These are phyloP conservation scores for Amniculicola lignicola DNA, from an alignment of 495 filamentous ascomycete species.

Conservation along the genomic window DNA sequence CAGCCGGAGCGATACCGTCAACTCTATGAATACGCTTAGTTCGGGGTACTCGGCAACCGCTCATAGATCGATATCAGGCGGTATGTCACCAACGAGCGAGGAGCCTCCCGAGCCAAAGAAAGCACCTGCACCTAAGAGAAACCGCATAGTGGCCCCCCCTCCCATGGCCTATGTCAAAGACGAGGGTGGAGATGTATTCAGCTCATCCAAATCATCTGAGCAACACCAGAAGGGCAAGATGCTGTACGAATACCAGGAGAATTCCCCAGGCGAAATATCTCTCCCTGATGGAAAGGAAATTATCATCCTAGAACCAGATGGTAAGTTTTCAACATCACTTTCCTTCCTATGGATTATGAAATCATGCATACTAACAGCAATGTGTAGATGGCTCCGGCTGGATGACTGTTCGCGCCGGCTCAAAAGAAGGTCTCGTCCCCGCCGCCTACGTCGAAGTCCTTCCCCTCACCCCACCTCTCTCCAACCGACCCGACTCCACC, in stretches of 20 bases:
- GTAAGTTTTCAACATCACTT: slow-evolving; percentile 49
- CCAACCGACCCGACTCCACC: slow-evolving; percentile 54
- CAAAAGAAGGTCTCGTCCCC: slow-evolving; percentile 78
- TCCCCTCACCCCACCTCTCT: slow-evolving; percentile 40
- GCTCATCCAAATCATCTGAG: slow-evolving; percentile 43
- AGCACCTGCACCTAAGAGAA: slow-evolving; percentile 50
- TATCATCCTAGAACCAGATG: slow-evolving; percentile 78
- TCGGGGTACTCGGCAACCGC: slow-evolving; percentile 84
- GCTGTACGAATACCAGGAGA: slow-evolving; percentile 80
- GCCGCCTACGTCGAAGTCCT: slow-evolving; percentile 70
- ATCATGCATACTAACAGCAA: background rate
- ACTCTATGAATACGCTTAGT: slow-evolving; percentile 77
- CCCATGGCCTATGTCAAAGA: slow-evolving; percentile 68
- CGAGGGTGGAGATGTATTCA: slow-evolving; percentile 36
- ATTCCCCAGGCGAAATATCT: slow-evolving; percentile 72
- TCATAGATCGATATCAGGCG: slow-evolving; percentile 64
- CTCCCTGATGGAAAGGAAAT: slow-evolving; percentile 76
- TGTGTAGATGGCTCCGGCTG: slow-evolving; percentile 81
- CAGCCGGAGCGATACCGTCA: slow-evolving; percentile 71
- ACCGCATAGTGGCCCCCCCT: slow-evolving; percentile 80
- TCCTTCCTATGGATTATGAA: background rate
- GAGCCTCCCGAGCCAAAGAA: slow-evolving; percentile 43
- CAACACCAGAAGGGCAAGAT: slow-evolving; percentile 76
- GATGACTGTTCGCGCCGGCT: slow-evolving; percentile 71
- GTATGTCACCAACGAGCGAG: slow-evolving; percentile 48